A percentile compares a stretch with the other conserved stretches of the same genome.
phyloP scores from a whole-genome alignment of 1,139 yeast genomes.

The Candida pseudocylindracea region DNA sequence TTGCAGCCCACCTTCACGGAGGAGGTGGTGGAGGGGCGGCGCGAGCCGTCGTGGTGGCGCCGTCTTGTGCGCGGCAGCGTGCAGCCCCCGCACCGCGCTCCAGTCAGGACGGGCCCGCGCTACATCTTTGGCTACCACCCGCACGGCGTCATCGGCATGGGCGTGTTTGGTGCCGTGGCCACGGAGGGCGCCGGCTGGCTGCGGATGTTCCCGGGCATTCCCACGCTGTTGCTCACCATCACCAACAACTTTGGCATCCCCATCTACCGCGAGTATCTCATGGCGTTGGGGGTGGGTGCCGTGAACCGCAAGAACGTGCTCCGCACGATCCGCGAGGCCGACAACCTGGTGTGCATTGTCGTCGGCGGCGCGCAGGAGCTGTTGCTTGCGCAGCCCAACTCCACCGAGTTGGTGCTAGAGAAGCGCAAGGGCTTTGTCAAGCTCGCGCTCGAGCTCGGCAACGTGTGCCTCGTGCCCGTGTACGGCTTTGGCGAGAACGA shows the following conservation, averaged over 20 bases:
- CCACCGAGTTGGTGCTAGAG: constrained; percentile 31
- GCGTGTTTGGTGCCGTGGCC: constrained; percentile 71
- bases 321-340: constrained; percentile 36
- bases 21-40: constrained; percentile 12
- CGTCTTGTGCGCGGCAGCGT: constrained; percentile 10
- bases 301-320: constrained; percentile 61
- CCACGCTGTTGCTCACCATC: constrained; percentile 31
- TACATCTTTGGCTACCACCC: constrained; percentile 93
- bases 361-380: constrained; percentile 95
- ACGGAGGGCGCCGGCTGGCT: constrained; percentile 26
- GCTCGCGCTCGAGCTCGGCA: constrained; percentile 62
- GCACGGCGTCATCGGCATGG: constrained; percentile 89
- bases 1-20: constrained; percentile 53
- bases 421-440: constrained; percentile 80
- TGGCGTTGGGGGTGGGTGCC: constrained; percentile 66
- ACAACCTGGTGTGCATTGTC: constrained; percentile 66
- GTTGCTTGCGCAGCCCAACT: constrained; percentile 31
- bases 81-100: no score
- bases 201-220: constrained; percentile 58
- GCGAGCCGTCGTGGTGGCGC: constrained; percentile 5
- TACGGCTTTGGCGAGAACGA: constrained; percentile 89
- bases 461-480: constrained; percentile 64
- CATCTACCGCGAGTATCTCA: constrained; percentile 64
- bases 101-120: constrained; percentile 30
- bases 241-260: constrained; percentile 79